These are phyloP conservation scores for Leccinum uliginosum DNA, from an alignment of 768 basidiomycete genomes.

Conservation along the genomic window DNA sequence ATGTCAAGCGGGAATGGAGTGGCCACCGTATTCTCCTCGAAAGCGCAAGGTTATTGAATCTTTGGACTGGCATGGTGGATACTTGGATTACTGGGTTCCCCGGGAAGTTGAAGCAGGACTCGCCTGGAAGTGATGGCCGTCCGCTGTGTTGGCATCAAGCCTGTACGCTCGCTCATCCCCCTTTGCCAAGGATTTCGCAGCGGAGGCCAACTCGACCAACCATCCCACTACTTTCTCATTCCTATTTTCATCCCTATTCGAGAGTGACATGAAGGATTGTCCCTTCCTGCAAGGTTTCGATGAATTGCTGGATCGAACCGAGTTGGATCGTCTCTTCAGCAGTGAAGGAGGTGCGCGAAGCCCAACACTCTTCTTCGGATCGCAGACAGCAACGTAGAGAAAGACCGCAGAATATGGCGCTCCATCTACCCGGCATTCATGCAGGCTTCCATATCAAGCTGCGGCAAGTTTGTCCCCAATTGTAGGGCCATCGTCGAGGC, in stretches of 20 bases:
- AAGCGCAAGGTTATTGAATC: conserved; percentile 56
- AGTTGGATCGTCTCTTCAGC: conserved; percentile 55
- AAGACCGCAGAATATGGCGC: conserved; percentile 72
- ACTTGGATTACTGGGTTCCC: conserved; percentile 56
- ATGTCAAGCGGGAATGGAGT: conserved; percentile 59
- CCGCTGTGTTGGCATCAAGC: conserved; percentile 57
- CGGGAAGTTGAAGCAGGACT: conserved; percentile 35
- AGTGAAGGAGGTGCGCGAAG: conserved; percentile 58
- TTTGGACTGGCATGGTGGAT: conserved; percentile 75
- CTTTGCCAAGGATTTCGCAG: conserved; percentile 44
- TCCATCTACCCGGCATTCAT: conserved; percentile 66
- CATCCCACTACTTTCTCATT: conserved; percentile 27
- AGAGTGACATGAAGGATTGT: conserved; percentile 44
- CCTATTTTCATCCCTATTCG: conserved; percentile 50
- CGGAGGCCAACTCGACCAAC: conserved; percentile 27
- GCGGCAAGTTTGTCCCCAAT: conserved; percentile 39
- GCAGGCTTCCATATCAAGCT: conserved; percentile 48
- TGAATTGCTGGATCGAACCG: conserved; percentile 58
- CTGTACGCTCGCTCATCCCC: conserved; percentile 53
- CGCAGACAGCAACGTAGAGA: conserved; percentile 63
- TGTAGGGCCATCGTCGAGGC: conserved; percentile 68
- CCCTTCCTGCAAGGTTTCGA: conserved; percentile 58
- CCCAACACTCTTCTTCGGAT: conserved; percentile 60
- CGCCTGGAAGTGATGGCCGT: conserved; percentile 41
- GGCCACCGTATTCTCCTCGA: conserved; percentile 63